Evolutionary conservation across 2,329 filamentous ascomycete species (phyloP).

Genomic region (Alternaria brassicae): DNA sequence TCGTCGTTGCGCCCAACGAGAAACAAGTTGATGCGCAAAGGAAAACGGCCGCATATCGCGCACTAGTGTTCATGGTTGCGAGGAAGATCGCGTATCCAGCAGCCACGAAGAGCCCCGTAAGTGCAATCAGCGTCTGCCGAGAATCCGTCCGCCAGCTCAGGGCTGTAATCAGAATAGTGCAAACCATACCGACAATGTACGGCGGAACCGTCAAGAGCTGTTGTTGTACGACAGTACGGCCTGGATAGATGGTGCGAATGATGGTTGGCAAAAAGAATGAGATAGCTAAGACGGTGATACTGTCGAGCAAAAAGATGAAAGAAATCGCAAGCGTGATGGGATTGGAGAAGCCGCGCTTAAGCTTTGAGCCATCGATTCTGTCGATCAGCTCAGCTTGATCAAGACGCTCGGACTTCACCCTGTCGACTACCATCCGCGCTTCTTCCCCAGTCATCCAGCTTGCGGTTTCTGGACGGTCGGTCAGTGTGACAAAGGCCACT

Average conservation of each 20-base stretch:
- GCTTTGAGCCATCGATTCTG: constrained; percentile 64
- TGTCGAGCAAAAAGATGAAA: constrained; percentile 66
- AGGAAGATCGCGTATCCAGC: constrained; percentile 72
- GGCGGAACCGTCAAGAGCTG: constrained; percentile 73
- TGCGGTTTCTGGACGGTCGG: constrained; percentile 70
- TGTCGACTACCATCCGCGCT: constrained; percentile 67
- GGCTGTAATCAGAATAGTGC: constrained; percentile 64
- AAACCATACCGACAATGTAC: constrained; percentile 69
- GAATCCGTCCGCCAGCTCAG: constrained; percentile 65
- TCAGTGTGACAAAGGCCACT: constrained; percentile 66
- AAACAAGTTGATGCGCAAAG: constrained; percentile 68
- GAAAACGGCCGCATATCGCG: constrained; percentile 72
- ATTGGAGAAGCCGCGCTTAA: constrained; percentile 65
- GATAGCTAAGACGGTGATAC: constrained; percentile 71
- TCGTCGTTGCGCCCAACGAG: constrained; percentile 66
- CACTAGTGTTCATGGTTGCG: constrained; percentile 53
- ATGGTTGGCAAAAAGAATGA: constrained; percentile 74
- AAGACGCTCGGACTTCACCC: constrained; percentile 70
- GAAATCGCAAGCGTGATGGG: constrained; percentile 65
- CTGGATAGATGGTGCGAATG: constrained; percentile 68
- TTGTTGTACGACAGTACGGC: constrained; percentile 62
- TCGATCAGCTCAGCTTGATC: constrained; percentile 66
- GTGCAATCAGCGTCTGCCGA: constrained; percentile 65
- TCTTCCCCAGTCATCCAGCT: constrained; percentile 67
- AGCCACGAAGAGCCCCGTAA: constrained; percentile 67